Conservation (phyloP, 148 eudicot genomes). For the Silene uniflora region DNA sequence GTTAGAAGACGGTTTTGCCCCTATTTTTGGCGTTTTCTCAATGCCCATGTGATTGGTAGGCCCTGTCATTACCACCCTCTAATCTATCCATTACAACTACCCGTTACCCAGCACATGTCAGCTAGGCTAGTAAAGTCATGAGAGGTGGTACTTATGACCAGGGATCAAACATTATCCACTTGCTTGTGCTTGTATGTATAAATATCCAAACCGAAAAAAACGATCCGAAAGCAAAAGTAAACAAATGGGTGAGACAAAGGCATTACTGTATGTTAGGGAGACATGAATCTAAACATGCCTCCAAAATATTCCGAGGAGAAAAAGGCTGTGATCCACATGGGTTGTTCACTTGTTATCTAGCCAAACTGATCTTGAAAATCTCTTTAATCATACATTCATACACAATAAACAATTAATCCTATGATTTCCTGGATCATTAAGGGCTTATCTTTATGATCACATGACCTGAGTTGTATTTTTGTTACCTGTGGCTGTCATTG, state of each 20-base stretch:
- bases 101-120: no score
- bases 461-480: slow-evolving; percentile 30
- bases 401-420: slow-evolving; percentile 11
- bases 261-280: slow-evolving; percentile 14
- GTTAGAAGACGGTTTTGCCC: no score
- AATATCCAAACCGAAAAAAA: no score
- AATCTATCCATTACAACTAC: no score
- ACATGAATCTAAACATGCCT: slow-evolving; percentile 35
- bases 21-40: no score
- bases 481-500: background rate
- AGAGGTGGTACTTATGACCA: no score
- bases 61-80: no score
- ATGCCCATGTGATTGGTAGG: no score
- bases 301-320: slow-evolving; percentile 21
- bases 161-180: no score
- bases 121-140: no score
- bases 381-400: background rate
- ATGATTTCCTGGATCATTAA: slow-evolving; percentile 24
- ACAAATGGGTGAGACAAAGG: background rate
- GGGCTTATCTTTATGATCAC: slow-evolving; percentile 30
- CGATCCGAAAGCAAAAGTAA: no score
- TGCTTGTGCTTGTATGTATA: no score
- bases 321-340: slow-evolving; percentile 32
- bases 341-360: slow-evolving; percentile 19
- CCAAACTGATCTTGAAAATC: background rate